phyloP scores from a whole-genome alignment of 2,329 filamentous ascomycete genomes.

The Penicillium sp. region DNA sequence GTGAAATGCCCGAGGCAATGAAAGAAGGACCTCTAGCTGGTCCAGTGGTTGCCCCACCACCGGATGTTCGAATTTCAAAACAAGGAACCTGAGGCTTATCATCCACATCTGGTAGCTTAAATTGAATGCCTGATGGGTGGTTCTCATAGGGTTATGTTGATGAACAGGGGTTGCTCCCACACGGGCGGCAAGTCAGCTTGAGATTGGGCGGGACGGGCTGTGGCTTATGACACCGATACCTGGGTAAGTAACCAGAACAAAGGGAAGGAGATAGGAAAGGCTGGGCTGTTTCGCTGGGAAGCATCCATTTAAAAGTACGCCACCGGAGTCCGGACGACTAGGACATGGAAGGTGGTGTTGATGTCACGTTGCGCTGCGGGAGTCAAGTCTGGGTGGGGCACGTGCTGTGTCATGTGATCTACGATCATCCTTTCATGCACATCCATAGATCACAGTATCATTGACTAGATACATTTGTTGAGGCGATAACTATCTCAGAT shows the following conservation, averaged over 20 bases:
- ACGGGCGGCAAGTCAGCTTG: constrained; percentile 1
- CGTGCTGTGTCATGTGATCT: constrained; percentile 5
- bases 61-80: neutral
- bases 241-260: neutral
- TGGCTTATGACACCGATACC: neutral
- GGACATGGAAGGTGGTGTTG: constrained; percentile 9
- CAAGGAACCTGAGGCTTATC: neutral
- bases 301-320: neutral
- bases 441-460: neutral
- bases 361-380: constrained; percentile 10
- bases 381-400: neutral
- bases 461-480: neutral
- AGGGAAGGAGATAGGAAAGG: neutral
- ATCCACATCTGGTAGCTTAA: neutral
- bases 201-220: constrained; percentile 8
- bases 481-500: neutral
- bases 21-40: neutral
- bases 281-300: neutral
- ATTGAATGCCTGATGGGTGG: neutral
- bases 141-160: neutral
- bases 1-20: neutral
- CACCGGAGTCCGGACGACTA: neutral
- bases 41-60: neutral
- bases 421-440: neutral
- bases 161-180: neutral